Evolutionary conservation across 371 early-diverging fungal genomes (phyloP), one percentile per base, ranked within the genome.

Genomic region (Circinella minor): DNA sequence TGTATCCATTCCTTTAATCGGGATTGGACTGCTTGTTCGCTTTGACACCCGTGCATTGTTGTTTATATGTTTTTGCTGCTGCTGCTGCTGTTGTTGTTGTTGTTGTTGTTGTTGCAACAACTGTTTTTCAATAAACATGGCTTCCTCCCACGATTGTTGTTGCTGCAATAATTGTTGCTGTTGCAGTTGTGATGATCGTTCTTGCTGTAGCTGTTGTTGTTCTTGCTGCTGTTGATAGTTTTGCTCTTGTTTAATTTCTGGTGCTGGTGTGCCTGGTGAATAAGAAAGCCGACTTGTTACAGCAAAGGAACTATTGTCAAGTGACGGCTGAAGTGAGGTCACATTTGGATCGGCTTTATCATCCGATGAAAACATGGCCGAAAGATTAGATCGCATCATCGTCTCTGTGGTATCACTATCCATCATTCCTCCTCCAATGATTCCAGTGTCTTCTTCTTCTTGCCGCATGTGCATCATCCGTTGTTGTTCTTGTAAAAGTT

Each of bases 401-500:
- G 34, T 34, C 7, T 11, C 11, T n/a, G 54, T 54, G 15, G 54
- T 49, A 36, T 34, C 37, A 39, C 51, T n/a, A 2, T 51, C 51
- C 8, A 4, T 15, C 51, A 51, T 51, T 15, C 4, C 15, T 17
- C 51, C 51, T 51, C n/a, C 51, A 1, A 51, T n/a, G 4, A 20
- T 63, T 20, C 49, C 48, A 57, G 34, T 57, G 14, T 46, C 63
- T 61, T 71, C 55, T 46, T 59, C 34, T 47, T 71, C 59, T 39
- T 59, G 34, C 13, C 13, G 55, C 47, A 63, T 63, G 15, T 63
- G 48, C 63, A 63, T 63, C 36, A 49, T 66, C 39, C 69, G 63
- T 15, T 63, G 68, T 36, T 70, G 72, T 61, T 75, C 76, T 47
- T 75, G 76, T 49, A 75, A 43, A 20, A 72, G 67, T 11, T 75